These are phyloP conservation scores for Exophiala alcalophila DNA, from an alignment of 2,329 filamentous ascomycete genomes.

Conservation along the genomic window DNA sequence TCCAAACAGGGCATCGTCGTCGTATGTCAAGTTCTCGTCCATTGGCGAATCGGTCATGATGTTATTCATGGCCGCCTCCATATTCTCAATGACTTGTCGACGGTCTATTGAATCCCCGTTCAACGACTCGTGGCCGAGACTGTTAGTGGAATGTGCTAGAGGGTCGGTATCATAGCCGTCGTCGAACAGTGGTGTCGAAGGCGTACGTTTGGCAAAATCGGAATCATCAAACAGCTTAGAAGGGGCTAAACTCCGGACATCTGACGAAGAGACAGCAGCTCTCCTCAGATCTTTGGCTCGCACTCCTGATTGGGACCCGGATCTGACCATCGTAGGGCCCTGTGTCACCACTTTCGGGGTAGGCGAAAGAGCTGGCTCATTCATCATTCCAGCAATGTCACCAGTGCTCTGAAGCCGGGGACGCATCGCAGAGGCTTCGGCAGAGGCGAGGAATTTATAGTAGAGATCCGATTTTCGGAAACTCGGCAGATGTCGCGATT, in stretches of 20 bases:
- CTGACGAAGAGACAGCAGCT: constrained; percentile 59
- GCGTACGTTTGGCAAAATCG: constrained; percentile 28
- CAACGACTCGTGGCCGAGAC: constrained; percentile 67
- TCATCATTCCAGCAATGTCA: constrained; percentile 13
- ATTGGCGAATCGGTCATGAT: constrained; percentile 79
- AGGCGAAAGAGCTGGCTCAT: background rate
- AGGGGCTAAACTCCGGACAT: constrained; percentile 49
- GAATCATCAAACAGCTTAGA: constrained; percentile 46
- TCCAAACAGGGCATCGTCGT: constrained; percentile 36
- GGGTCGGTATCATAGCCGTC: constrained; percentile 72
- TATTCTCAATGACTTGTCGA: constrained; percentile 79
- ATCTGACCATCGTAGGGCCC: constrained; percentile 46
- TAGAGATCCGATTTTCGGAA: constrained; percentile 94
- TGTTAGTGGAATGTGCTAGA: constrained; percentile 73
- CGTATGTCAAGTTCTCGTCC: constrained; percentile 37
- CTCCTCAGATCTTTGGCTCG: constrained; percentile 55
- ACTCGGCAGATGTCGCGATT: constrained; percentile 71
- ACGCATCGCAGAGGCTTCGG: constrained; percentile 56
- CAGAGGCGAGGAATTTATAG: constrained; percentile 91
- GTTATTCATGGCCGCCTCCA: constrained; percentile 86
- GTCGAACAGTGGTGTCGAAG: constrained; percentile 65
- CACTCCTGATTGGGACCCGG: constrained; percentile 46
- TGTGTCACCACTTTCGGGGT: constrained; percentile 32
- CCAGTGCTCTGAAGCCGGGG: constrained; percentile 17
- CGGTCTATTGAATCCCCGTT: constrained; percentile 61